Evolutionary conservation across 1,284 basidiomycete genomes (phyloP).

Genomic region (Cutaneotrichosporon cyanovorans): DNA sequence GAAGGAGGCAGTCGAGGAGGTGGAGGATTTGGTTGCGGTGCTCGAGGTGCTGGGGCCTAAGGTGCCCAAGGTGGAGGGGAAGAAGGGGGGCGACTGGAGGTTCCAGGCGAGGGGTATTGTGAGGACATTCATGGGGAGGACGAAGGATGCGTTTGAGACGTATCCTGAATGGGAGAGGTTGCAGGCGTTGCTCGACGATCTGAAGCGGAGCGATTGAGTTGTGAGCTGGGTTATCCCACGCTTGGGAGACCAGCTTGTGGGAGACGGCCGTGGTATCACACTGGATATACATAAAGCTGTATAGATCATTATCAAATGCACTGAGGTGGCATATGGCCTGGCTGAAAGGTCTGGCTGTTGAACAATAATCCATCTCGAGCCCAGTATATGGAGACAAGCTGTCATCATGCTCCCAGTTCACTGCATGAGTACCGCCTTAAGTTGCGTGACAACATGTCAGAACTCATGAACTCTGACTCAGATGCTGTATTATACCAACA

Average conservation of each 20-base stretch:
- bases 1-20: slow-evolving; percentile 65
- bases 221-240: too few relatives aligned
- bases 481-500: too few relatives aligned
- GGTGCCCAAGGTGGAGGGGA: slow-evolving; percentile 47
- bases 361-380: too few relatives aligned
- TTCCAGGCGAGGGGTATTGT: slow-evolving; percentile 81
- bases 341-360: too few relatives aligned
- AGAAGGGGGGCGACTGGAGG: slow-evolving; percentile 58
- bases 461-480: too few relatives aligned
- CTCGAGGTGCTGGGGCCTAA: slow-evolving; percentile 73
- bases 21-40: slow-evolving; percentile 74
- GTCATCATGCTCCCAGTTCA: too few relatives aligned
- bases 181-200: slow-evolving; percentile 50
- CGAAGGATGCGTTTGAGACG: slow-evolving; percentile 62
- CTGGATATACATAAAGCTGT: background rate
- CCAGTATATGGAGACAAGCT: too few relatives aligned
- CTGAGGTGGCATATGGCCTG: too few relatives aligned
- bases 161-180: slow-evolving; percentile 74
- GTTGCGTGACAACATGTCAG: too few relatives aligned
- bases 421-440: too few relatives aligned
- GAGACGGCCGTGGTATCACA: background rate
- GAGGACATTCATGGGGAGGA: slow-evolving; percentile 72
- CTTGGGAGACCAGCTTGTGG: too few relatives aligned
- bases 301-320: too few relatives aligned
- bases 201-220: slow-evolving; percentile 32